These are phyloP conservation scores for Leccinum barrowsii DNA, from an alignment of 768 basidiomycete genomes.

Conservation along the genomic window DNA sequence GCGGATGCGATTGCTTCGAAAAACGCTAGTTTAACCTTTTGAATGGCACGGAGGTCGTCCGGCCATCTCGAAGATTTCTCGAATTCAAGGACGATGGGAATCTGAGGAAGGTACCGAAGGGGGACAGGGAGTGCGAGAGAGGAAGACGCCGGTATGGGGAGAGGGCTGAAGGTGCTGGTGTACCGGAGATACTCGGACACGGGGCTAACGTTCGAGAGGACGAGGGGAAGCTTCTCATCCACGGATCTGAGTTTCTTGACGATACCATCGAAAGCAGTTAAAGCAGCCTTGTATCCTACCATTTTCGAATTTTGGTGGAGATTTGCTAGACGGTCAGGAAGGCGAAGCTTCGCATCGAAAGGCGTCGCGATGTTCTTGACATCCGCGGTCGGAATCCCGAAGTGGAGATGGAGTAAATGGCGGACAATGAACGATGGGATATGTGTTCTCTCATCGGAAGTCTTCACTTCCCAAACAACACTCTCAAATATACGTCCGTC, in stretches of 20 bases:
- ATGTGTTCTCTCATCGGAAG: constrained; percentile 72
- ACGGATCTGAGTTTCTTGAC: constrained; percentile 73
- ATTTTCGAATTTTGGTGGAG: constrained; percentile 31
- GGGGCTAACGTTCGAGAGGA: constrained; percentile 73
- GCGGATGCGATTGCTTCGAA: constrained; percentile 74
- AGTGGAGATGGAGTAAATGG: constrained; percentile 75
- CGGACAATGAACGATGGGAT: constrained; percentile 73
- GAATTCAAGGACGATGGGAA: constrained; percentile 81
- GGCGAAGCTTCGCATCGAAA: constrained; percentile 56
- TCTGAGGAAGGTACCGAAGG: constrained; percentile 63
- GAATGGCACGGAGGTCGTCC: constrained; percentile 87
- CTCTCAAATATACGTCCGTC: constrained; percentile 90
- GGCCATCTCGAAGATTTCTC: constrained; percentile 94
- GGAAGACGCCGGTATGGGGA: constrained; percentile 58
- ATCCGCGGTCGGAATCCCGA: constrained; percentile 54
- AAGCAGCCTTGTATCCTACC: constrained; percentile 68
- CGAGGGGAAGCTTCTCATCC: constrained; percentile 69
- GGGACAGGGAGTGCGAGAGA: constrained; percentile 50
- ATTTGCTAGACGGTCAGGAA: constrained; percentile 52
- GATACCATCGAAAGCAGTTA: constrained; percentile 76
- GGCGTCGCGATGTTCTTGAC: constrained; percentile 55
- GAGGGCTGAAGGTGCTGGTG: constrained; percentile 77
- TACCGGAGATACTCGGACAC: constrained; percentile 75
- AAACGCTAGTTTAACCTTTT: constrained; percentile 92
- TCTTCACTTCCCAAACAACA: constrained; percentile 93